Percentiles rank a stretch among this genome's conserved stretches.
These are phyloP conservation scores for Neurospora crassa DNA, from an alignment of 2,329 filamentous ascomycete species.

Conservation along the genomic window DNA sequence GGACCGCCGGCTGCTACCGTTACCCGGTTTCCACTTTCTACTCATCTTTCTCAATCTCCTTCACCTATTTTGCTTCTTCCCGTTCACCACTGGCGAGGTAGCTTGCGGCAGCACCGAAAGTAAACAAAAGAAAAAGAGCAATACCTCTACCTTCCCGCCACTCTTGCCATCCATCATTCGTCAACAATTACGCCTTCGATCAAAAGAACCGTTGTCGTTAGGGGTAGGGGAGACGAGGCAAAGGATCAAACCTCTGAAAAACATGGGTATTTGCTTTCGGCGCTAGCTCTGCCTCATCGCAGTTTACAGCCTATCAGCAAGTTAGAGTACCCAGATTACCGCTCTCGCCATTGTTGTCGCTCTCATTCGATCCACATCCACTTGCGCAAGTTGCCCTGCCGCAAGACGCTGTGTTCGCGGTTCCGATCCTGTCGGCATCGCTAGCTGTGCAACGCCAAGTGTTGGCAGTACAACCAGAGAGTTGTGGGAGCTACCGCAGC, in stretches of 20 bases:
- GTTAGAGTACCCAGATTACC: slow-evolving; percentile 1
- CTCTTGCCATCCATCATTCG: neutral
- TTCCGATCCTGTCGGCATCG: slow-evolving; percentile 30
- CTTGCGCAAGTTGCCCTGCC: neutral
- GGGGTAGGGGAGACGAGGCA: neutral
- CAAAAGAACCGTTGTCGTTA: neutral
- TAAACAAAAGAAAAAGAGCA: neutral
- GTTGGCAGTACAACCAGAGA: slow-evolving; percentile 34
- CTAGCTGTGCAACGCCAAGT: slow-evolving; percentile 32
- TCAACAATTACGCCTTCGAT: neutral
- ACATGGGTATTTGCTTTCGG: slow-evolving; percentile 28
- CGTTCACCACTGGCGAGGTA: neutral
- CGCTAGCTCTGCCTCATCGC: slow-evolving; percentile 27
- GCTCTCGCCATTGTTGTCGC: slow-evolving; percentile 25
- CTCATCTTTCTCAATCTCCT: neutral
- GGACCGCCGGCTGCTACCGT: neutral
- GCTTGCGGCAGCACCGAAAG: neutral
- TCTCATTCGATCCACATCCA: neutral
- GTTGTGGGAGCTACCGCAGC: neutral
- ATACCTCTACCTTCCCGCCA: neutral
- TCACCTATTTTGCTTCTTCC: neutral
- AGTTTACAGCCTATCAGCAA: slow-evolving; percentile 20
- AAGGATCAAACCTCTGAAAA: slow-evolving; percentile 3
- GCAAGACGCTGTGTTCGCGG: slow-evolving; percentile 26
- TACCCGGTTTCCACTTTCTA: neutral